A percentile compares a stretch with the other conserved stretches of the same genome.
Conservation (phyloP, 192 early-diverging fungal species). For the Dispira simplex region DNA sequence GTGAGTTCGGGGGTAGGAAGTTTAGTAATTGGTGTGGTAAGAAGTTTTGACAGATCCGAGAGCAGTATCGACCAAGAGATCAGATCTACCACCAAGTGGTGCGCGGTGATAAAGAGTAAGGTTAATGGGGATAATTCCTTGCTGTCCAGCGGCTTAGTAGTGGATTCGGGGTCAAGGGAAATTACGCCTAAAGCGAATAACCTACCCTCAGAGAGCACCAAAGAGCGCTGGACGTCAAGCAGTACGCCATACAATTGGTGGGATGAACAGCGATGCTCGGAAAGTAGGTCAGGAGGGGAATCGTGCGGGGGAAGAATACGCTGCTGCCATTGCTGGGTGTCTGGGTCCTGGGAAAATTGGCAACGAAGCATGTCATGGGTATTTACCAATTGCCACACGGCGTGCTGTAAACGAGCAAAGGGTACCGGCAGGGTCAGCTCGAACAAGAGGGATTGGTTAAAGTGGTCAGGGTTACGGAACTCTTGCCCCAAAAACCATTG, state of each 20-base stretch:
- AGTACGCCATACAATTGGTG: background rate
- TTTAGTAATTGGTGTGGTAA: background rate
- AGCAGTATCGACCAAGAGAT: conserved; percentile 1
- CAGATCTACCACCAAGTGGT: conserved; percentile 6
- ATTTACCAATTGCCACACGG: background rate
- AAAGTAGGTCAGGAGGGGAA: background rate
- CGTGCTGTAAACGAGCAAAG: background rate
- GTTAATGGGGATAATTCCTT: background rate
- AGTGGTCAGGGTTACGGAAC: conserved; percentile 5
- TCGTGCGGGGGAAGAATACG: background rate
- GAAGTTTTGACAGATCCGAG: background rate
- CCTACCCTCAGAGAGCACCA: background rate
- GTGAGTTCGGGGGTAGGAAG: too few relatives aligned
- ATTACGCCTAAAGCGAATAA: background rate
- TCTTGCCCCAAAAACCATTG: background rate
- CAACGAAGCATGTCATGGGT: background rate
- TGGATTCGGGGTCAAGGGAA: background rate
- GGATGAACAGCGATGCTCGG: background rate
- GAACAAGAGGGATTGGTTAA: conserved; percentile 3
- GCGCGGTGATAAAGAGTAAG: conserved; percentile 3
- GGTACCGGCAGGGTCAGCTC: conserved; percentile 2
- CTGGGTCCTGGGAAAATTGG: background rate
- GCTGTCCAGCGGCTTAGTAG: background rate
- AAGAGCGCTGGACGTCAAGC: background rate
- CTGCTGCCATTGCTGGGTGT: background rate